These are phyloP conservation scores for Fragaria nilgerrensis DNA, from an alignment of 306 rosid species.

Conservation along the genomic window DNA sequence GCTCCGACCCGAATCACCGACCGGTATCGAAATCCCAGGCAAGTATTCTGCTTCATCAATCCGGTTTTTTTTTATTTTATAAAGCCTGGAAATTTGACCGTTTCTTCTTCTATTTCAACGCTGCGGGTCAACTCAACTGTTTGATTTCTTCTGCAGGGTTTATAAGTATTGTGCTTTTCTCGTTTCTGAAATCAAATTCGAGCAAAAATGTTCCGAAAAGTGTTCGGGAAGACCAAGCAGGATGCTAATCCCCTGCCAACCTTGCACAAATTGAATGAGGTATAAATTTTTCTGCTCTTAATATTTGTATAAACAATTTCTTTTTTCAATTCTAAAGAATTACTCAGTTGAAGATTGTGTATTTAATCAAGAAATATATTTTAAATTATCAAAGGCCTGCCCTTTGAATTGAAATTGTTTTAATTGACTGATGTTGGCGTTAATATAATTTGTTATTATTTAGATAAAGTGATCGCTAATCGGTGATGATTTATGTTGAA, in stretches of 20 bases:
- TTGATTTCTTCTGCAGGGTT: conserved; percentile 10
- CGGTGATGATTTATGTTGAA: background rate
- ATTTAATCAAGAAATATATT: background rate
- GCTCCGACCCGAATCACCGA: background rate
- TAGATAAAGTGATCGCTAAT: background rate
- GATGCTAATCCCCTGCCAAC: conserved; percentile 67
- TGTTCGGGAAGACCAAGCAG: conserved; percentile 73
- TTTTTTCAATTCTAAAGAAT: background rate
- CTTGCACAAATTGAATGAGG: conserved; percentile 88
- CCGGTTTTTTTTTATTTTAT: background rate
- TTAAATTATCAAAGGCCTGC: background rate
- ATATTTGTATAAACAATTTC: background rate
- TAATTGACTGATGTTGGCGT: background rate
- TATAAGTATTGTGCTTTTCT: background rate
- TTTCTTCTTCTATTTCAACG: background rate
- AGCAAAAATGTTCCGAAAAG: conserved; percentile 65
- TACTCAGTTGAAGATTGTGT: background rate
- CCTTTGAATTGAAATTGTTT: background rate
- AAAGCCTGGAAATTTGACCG: background rate
- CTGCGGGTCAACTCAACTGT: background rate
- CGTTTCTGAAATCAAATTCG: background rate
- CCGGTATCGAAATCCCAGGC: background rate
- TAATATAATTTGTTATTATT: background rate
- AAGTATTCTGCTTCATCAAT: conserved; percentile 3
- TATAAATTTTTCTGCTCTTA: conserved; percentile 10